Conservation (phyloP, 169 alveolate genomes). For the Plasmodium chabaudi region DNA sequence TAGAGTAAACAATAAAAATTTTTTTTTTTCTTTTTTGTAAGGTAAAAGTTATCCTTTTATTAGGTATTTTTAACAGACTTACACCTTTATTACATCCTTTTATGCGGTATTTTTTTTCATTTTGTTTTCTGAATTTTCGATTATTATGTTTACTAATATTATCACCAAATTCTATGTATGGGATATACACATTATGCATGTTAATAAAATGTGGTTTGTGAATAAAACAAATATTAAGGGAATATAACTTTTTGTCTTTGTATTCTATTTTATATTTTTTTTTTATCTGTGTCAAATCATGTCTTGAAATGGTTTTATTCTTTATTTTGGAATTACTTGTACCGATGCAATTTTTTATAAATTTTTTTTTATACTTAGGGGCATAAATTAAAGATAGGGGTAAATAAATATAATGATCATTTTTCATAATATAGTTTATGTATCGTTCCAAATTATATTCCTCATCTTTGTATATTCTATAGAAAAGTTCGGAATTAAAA, state of each 20-base stretch:
- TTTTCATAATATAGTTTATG: slow-evolving; percentile 10
- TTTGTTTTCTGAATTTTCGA: neutral
- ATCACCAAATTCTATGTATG: slow-evolving; percentile 43
- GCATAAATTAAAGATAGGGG: slow-evolving; percentile 33
- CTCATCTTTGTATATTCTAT: slow-evolving; percentile 43
- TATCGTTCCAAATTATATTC: slow-evolving; percentile 28
- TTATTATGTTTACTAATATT: neutral
- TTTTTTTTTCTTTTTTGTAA: slow-evolving; percentile 21
- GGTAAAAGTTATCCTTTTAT: slow-evolving; percentile 14
- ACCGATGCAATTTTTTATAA: neutral
- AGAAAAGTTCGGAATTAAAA: slow-evolving; percentile 34
- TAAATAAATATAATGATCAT: slow-evolving; percentile 48
- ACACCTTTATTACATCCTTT: neutral
- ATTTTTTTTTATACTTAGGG: neutral
- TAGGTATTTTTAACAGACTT: neutral
- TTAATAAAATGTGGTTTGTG: slow-evolving; percentile 52
- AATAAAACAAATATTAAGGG: slow-evolving; percentile 37
- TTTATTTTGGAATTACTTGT: neutral
- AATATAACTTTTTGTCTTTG: slow-evolving; percentile 45
- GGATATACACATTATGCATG: slow-evolving; percentile 68
- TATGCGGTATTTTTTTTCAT: neutral
- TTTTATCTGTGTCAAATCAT: neutral
- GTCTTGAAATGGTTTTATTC: neutral
- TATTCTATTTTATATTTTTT: neutral
- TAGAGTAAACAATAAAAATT: neutral